Conservation (phyloP, 306 rosid genomes). For the Vigna trinervia region DNA sequence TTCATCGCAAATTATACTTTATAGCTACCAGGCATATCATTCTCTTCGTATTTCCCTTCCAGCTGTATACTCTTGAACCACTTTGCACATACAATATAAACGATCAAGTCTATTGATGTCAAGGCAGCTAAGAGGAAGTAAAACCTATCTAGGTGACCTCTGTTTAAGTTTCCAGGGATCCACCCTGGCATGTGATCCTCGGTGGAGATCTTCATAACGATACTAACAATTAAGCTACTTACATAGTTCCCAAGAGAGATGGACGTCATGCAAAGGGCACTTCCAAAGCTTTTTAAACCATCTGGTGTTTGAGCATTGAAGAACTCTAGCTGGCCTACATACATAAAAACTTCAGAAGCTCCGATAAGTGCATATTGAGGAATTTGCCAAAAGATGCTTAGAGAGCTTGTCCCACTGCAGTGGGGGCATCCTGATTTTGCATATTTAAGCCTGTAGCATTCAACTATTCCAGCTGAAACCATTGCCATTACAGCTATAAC, state of each 20-base stretch:
- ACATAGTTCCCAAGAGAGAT: slow-evolving; percentile 76
- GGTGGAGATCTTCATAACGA: slow-evolving; percentile 66
- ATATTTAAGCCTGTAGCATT: slow-evolving; percentile 59
- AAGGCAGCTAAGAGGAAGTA: slow-evolving; percentile 68
- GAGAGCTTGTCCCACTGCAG: slow-evolving; percentile 53
- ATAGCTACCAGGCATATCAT: slow-evolving; percentile 53
- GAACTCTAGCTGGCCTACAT: slow-evolving; percentile 78
- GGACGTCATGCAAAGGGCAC: slow-evolving; percentile 83
- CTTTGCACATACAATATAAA: slow-evolving; percentile 60
- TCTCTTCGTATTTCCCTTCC: slow-evolving; percentile 61
- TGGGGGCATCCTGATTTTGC: slow-evolving; percentile 44
- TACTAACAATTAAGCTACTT: slow-evolving; percentile 61
- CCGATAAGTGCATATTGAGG: slow-evolving; percentile 76
- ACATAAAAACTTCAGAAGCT: slow-evolving; percentile 79
- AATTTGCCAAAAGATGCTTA: slow-evolving; percentile 76
- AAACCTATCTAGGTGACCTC: slow-evolving; percentile 74
- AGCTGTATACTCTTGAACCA: slow-evolving; percentile 62
- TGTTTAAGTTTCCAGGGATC: slow-evolving; percentile 70
- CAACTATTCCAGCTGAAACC: slow-evolving; percentile 72
- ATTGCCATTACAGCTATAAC: slow-evolving; percentile 65
- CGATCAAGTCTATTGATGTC: slow-evolving; percentile 55
- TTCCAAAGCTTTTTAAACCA: slow-evolving; percentile 83
- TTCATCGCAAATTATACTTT: slow-evolving; percentile 54
- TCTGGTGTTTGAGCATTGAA: slow-evolving; percentile 80
- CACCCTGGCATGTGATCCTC: slow-evolving; percentile 62